Base-by-base conservation (phyloP, 169 alveolate species). In the Theileria parva region DNA sequence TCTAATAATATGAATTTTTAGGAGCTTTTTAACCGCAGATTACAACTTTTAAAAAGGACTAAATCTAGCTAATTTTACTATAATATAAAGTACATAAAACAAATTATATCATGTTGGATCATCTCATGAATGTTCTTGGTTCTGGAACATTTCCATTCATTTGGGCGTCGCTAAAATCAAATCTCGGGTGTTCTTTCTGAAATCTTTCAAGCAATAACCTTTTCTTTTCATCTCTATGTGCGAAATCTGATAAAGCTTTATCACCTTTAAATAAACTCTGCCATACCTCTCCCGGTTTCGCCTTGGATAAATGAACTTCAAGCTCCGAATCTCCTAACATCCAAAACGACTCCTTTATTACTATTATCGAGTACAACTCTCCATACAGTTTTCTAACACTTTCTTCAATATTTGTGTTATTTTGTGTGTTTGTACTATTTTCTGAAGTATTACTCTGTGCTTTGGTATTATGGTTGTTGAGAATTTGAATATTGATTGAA, bases 141-240 rank as follows among this genome's bases (percentile, higher is more conserved):
- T 91, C 95, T 7, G 95, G 95, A 8, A 87, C 91, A 59, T 55
- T 87, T 21, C 95, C 95, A 68, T 91, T 86, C 75, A 91, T 39
- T 8, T 88, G 66, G 7, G 95, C 95, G 19, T 88, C 92, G 1
- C 91, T 81, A 63, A 91, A 91, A 67, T 91, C 95, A 74, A 91
- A 91, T 53, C 85, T 81, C 17, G 95, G 95, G 71, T 91, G 79
- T 53, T 91, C 95, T 57, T 85, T 72, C 65, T 87, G 95, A 59
- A 91, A 87, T 67, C 95, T 74, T 78, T 91, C 95, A 60, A 91
- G 81, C 71, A 91, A 78, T 27, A 91, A 55, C 39, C 79, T 60
- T 73, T 86, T 87, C 74, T 85, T 87, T 11, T 89, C 88, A 44
- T 65, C 74, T 66, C 87, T 89, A 50, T 51, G 32, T 34, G 44